Evolutionary conservation across 306 rosid species (phyloP).

Genomic region (Vigna unguiculata): DNA sequence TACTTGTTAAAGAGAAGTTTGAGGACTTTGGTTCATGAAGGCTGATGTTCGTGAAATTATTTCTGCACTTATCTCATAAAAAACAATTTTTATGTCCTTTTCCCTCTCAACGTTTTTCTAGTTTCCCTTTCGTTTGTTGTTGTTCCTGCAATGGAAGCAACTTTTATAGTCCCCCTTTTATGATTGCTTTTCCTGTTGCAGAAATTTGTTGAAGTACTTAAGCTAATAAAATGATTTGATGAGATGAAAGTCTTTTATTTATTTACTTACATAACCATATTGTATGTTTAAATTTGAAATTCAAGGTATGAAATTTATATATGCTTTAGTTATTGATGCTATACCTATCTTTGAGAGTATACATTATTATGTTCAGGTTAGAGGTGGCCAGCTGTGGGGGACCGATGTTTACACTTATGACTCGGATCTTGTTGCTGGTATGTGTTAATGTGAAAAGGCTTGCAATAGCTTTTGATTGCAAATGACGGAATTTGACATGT

Average conservation of each 20-base stretch:
- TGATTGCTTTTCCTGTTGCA: background rate
- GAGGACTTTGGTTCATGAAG: slow-evolving; percentile 10
- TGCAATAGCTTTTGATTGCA: slow-evolving; percentile 30
- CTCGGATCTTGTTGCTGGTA: slow-evolving; percentile 98
- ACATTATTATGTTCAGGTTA: slow-evolving; percentile 67
- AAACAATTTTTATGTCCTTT: background rate
- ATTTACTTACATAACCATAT: slow-evolving; percentile 18
- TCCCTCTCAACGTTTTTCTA: background rate
- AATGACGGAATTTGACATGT: slow-evolving; percentile 19
- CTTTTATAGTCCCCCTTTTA: slow-evolving; percentile 18
- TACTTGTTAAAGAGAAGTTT: slow-evolving; percentile 28
- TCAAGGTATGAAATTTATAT: slow-evolving; percentile 3
- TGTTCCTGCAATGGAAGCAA: slow-evolving; percentile 27
- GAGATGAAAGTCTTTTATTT: slow-evolving; percentile 39
- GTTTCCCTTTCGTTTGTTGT: background rate
- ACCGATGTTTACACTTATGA: slow-evolving; percentile 95
- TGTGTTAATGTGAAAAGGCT: slow-evolving; percentile 33
- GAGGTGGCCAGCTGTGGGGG: slow-evolving; percentile 98
- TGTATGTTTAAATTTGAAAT: slow-evolving; percentile 21
- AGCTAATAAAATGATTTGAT: slow-evolving; percentile 1
- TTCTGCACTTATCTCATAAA: slow-evolving; percentile 14
- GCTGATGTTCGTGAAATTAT: slow-evolving; percentile 34
- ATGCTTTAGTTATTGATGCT: slow-evolving; percentile 14
- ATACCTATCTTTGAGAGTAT: slow-evolving; percentile 26
- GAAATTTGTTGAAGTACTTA: background rate